Base-by-base conservation (phyloP, 2,329 filamentous ascomycete genomes). In the Moelleriella libera region DNA sequence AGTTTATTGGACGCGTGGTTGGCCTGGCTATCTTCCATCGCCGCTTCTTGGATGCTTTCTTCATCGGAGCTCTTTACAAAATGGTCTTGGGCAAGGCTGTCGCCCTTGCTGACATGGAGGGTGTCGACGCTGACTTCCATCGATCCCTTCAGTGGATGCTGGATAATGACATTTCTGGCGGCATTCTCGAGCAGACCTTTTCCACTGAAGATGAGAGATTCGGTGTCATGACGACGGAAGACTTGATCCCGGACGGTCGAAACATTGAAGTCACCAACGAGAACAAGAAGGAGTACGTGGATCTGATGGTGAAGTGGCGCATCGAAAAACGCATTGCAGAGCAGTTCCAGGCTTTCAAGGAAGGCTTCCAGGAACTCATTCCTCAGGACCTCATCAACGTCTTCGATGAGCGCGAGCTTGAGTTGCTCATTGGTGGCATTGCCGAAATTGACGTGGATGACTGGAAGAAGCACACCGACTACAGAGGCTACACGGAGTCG, bases 381-480 rank as follows among this genome's bases (percentile, higher is more conserved):
- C 92, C 92, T 3, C 82, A 89, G 48, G 92, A 98, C 60, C 77
- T 98, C 45, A 89, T 98, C 67, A 97, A 96, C 58, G 92, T 98
- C 41, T 98, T 98, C 60, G 92, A 98, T 60, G 92, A 98, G 72
- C 85, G 92, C 58, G 92, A 98, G 67, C 74, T 98, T 44, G 92
- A 98, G 68, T 70, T 98, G 55, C 76, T 98, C 56, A 97, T 98
- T 61, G 92, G 92, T 55, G 92, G 92, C 75, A 98, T 98, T 58
- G 92, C 92, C n/a, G 92, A 98, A 68, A 98, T 98, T 56, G 92
- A 98, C 60, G 90, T 98, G 12, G 92, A 98, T 51, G 92, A 98
- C 68, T 98, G 92, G 92, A 97, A 98, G 83, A 98, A 98, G 74
- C 92, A 98, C 69, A 98, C 92, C 44, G 92, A 98, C 62, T 98